Percentiles rank a stretch among this genome's conserved stretches.
Evolutionary conservation across 768 basidiomycete genomes (phyloP).

Genomic region (Tubosaeta sp.): DNA sequence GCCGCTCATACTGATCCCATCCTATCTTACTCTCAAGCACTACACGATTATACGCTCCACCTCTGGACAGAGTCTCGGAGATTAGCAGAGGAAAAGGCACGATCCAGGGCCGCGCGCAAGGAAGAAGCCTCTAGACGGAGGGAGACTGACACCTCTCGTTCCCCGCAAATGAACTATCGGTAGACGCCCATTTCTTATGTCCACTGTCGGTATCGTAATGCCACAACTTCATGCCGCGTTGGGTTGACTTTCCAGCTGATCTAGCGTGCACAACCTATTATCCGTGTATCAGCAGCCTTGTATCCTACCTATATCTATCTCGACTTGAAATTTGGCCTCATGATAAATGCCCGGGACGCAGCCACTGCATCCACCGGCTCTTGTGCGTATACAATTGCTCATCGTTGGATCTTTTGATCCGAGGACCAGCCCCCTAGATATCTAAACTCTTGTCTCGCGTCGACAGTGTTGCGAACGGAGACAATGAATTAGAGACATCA

Average conservation of each 20-base stretch:
- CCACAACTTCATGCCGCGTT: neutral
- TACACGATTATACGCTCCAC: slow-evolving; percentile 63
- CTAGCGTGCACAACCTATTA: slow-evolving; percentile 12
- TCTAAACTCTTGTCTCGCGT: neutral
- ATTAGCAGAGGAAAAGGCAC: slow-evolving; percentile 48
- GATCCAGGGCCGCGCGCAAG: slow-evolving; percentile 25
- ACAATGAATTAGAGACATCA: slow-evolving; percentile 5
- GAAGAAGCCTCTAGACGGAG: slow-evolving; percentile 24
- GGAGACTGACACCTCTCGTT: slow-evolving; percentile 22
- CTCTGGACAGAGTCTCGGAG: slow-evolving; percentile 66
- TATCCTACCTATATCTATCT: slow-evolving; percentile 10
- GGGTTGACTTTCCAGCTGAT: slow-evolving; percentile 10
- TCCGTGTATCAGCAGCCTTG: slow-evolving; percentile 15
- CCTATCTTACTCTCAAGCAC: slow-evolving; percentile 54
- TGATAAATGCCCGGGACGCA: no score
- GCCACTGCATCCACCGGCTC: slow-evolving; percentile 6
- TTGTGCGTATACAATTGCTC: slow-evolving; percentile 11
- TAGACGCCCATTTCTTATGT: slow-evolving; percentile 2
- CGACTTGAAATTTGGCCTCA: slow-evolving; percentile 3
- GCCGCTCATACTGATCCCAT: slow-evolving; percentile 32
- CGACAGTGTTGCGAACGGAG: neutral
- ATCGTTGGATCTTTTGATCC: neutral
- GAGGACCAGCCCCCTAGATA: slow-evolving; percentile 2
- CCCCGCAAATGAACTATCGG: no score
- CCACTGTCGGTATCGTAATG: slow-evolving; percentile 13